These are phyloP conservation scores for Colletotrichum shisoi DNA, from an alignment of 2,329 filamentous ascomycete species.

Conservation along the genomic window DNA sequence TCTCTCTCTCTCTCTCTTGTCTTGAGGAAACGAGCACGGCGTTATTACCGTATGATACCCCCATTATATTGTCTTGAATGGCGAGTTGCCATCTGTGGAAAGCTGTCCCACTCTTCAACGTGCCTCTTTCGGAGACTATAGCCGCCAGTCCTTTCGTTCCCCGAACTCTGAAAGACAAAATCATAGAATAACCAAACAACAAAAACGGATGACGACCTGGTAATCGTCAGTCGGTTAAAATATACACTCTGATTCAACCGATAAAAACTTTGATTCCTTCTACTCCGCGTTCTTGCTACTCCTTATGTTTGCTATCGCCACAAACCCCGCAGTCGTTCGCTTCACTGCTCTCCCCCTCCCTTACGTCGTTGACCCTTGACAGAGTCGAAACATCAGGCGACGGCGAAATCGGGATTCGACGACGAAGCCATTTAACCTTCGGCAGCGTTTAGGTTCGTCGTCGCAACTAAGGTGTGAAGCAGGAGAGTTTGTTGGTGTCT, in stretches of 20 bases:
- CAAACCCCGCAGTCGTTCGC: conserved; percentile 1
- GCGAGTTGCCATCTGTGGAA: conserved; percentile 16
- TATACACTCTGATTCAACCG: conserved; percentile 12
- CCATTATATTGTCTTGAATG: conserved; percentile 13
- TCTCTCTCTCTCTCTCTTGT: not conserved
- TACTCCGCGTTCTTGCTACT: not conserved
- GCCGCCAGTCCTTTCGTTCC: not conserved
- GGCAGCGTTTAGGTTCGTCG: conserved; percentile 6
- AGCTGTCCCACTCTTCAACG: not conserved
- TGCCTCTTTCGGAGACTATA: not conserved
- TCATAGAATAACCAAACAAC: not conserved
- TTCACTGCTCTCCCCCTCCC: not conserved
- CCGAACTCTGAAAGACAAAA: not conserved
- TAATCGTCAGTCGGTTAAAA: conserved; percentile 2
- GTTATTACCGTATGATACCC: conserved; percentile 36
- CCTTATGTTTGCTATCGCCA: not conserved
- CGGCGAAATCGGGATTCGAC: conserved; percentile 1
- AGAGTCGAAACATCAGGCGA: conserved; percentile 14
- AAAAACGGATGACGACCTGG: not conserved
- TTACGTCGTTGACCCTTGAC: conserved; percentile 5
- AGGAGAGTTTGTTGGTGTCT: conserved; percentile 25
- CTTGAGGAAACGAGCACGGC: conserved; percentile 6
- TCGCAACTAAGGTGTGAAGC: conserved; percentile 6
- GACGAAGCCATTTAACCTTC: conserved; percentile 21
- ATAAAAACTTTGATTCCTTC: conserved; percentile 14